Evolutionary conservation across 2,329 filamentous ascomycete species (phyloP), one percentile per base, ranked within the genome.

Genomic region (Cercospora sesami): DNA sequence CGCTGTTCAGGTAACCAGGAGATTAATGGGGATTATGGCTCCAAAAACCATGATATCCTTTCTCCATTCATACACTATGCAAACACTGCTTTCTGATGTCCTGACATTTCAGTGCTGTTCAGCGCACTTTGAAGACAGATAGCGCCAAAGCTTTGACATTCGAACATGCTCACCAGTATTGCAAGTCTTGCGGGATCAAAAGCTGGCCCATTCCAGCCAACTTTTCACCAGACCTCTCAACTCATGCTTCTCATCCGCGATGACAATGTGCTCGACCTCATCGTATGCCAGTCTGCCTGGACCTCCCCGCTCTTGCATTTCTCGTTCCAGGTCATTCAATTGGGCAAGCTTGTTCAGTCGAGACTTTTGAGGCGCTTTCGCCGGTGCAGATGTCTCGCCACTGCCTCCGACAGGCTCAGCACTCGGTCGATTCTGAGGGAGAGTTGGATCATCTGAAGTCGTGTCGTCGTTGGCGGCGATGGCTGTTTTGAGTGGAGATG

Each of bases 121-220:
- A 55, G 26, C 14, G 4, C 8, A 16, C 6, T 53, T 5, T 5
- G 9, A n/a, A 8, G 6, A 28, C 21, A 8, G 16, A 16, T 26
- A 2, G 21, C 48, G 5, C 21, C 45, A 4, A 5, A 7, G 45
- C 45, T 21, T 53, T 9, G 4, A 16, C 1, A 21, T 28, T 21
- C 21, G 18, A 53, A 26, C 48, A 21, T 28, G 10, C 21, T 10
- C 48, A 7, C 6, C 18, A 5, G 21, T 28, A 6, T 26, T 28
- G 5, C 18, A 55, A 5, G 23, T 12, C 48, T 53, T 2, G 23
- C 1, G 28, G 7, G 5, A 39, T 84, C 77, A 88, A 76, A 89
- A 87, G 77, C 84, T 83, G 74, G 86, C 86, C 84, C 88, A 84
- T 71, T 97, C 94, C 79, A 97, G 92, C 94, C 94, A 98, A 74